phyloP scores from a whole-genome alignment of 2,329 filamentous ascomycete species.

The Domatiomyces catenatus region DNA sequence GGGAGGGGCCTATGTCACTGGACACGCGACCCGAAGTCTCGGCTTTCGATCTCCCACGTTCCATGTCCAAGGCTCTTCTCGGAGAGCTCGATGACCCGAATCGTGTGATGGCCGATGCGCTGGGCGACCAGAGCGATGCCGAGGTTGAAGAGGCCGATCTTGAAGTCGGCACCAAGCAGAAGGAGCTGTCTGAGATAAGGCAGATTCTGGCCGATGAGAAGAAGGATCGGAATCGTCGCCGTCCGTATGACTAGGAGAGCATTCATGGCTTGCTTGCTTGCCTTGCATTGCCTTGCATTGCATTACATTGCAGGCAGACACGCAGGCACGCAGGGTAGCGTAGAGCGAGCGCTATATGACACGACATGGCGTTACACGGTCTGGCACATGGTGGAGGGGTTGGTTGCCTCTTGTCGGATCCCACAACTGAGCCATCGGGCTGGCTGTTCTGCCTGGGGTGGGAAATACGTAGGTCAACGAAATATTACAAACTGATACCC shows the following conservation, averaged over 20 bases:
- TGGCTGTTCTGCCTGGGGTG: no score
- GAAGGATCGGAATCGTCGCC: constrained; percentile 7
- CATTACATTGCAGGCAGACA: not conserved
- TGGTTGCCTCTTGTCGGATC: no score
- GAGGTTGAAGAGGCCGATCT: constrained; percentile 16
- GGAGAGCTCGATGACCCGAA: constrained; percentile 14
- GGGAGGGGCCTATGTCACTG: not conserved
- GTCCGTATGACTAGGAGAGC: not conserved
- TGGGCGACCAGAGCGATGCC: constrained; percentile 18
- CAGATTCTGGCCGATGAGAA: constrained; percentile 16
- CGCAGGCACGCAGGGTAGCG: not conserved
- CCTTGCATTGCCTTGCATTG: no score
- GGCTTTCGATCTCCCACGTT: not conserved
- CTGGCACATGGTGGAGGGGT: no score
- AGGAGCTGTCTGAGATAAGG: constrained; percentile 13
- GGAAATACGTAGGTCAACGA: no score
- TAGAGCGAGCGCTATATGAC: no score
- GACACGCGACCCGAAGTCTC: not conserved
- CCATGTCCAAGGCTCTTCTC: constrained; percentile 11
- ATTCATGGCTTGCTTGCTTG: not conserved
- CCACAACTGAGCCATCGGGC: no score
- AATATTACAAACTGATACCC: no score
- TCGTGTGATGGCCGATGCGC: constrained; percentile 14
- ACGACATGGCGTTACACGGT: no score
- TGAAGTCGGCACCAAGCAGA: constrained; percentile 12